Evolutionary conservation across 768 basidiomycete species (phyloP).

Genomic region (Plicaturopsis crispa): DNA sequence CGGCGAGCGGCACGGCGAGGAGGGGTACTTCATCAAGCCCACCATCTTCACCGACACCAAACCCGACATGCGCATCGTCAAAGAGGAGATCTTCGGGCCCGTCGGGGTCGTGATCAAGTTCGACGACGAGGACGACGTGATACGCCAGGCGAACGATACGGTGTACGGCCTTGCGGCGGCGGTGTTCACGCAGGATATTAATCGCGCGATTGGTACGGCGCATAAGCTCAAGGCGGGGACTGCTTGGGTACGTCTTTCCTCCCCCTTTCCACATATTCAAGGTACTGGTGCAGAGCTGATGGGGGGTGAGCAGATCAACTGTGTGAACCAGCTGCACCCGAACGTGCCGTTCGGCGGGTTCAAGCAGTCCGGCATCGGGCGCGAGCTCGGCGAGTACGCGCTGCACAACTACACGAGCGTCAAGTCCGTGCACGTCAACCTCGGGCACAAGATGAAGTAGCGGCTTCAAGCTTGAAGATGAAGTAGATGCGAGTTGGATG

Average conservation of each 20-base stretch:
- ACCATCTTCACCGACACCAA: conserved; percentile 67
- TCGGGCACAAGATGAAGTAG: conserved; percentile 21
- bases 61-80: conserved; percentile 68
- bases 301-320: background rate
- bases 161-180: conserved; percentile 82
- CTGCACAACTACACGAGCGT: conserved; percentile 44
- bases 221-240: conserved; percentile 78
- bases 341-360: conserved; percentile 63
- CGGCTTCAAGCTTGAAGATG: no score
- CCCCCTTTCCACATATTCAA: background rate
- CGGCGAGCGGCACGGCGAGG: conserved; percentile 48
- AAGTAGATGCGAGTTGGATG: no score
- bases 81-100: conserved; percentile 77
- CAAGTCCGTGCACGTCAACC: conserved; percentile 58
- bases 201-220: conserved; percentile 63
- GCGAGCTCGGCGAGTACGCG: conserved; percentile 64
- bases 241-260: conserved; percentile 42
- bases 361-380: conserved; percentile 68
- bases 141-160: conserved; percentile 78
- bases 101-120: conserved; percentile 75
- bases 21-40: conserved; percentile 65
- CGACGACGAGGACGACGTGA: conserved; percentile 57
- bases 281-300: no score
- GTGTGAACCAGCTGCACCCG: conserved; percentile 37
- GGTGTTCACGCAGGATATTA: conserved; percentile 78